These are phyloP conservation scores for Sinapis alba DNA, from an alignment of 441 rosid species.

Conservation along the genomic window DNA sequence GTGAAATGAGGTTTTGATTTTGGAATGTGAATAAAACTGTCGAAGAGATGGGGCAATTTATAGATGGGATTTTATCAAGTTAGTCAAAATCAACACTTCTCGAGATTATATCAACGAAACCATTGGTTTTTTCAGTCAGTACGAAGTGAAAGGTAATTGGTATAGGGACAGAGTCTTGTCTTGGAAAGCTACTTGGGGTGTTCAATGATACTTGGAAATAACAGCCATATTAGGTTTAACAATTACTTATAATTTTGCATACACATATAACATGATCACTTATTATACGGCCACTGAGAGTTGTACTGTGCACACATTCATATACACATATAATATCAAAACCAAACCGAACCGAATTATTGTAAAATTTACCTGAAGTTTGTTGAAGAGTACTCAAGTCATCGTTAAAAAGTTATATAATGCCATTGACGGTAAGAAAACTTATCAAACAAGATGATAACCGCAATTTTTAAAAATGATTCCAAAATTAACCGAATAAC, in stretches of 20 bases:
- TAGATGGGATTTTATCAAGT: conserved; percentile 12
- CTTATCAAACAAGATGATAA: not conserved
- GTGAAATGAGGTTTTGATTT: not conserved
- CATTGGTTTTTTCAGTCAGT: not conserved
- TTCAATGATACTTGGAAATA: conserved; percentile 9
- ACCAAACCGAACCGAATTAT: not conserved
- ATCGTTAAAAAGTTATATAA: not conserved
- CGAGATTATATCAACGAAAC: not conserved
- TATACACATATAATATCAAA: not conserved
- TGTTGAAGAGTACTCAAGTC: not conserved
- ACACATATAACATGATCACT: not conserved
- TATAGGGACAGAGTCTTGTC: conserved; percentile 5
- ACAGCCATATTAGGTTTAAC: not conserved
- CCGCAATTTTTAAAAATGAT: not conserved
- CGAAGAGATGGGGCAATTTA: not conserved
- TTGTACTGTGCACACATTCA: not conserved
- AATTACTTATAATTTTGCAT: not conserved
- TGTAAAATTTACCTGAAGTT: not conserved
- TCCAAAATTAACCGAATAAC: not conserved
- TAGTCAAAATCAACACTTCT: conserved; percentile 11
- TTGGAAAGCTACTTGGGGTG: conserved; percentile 21
- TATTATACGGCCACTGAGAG: not conserved
- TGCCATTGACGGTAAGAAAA: not conserved
- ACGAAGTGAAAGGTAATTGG: not conserved
- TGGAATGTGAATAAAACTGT: not conserved